These are phyloP conservation scores for Fusarium udum DNA, from an alignment of 2,329 filamentous ascomycete species.

Conservation along the genomic window DNA sequence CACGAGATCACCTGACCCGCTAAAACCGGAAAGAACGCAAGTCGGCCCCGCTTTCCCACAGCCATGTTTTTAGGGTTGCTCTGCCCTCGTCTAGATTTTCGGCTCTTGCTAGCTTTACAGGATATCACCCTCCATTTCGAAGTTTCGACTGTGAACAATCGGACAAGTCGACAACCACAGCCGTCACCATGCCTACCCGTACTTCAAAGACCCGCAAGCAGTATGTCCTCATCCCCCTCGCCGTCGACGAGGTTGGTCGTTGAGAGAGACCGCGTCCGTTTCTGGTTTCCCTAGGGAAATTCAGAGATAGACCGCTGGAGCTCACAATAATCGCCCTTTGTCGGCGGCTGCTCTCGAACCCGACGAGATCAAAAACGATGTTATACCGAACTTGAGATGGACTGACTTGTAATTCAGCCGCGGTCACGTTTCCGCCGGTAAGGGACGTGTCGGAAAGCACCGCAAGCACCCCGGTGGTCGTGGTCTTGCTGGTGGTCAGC, in stretches of 20 bases:
- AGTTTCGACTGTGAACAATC: conserved; percentile 49
- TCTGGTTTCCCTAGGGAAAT: background rate
- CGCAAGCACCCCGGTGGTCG: conserved; percentile 87
- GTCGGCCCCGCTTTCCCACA: conserved; percentile 20
- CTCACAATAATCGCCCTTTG: conserved; percentile 33
- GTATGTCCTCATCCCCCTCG: conserved; percentile 60
- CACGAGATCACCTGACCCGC: conserved; percentile 46
- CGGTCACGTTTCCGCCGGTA: conserved; percentile 97
- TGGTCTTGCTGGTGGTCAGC: conserved; percentile 97
- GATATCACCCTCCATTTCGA: conserved; percentile 51
- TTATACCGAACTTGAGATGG: conserved; percentile 29
- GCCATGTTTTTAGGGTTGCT: conserved; percentile 50
- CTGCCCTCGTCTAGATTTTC: conserved; percentile 55
- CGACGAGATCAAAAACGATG: conserved; percentile 1
- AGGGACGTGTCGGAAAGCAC: conserved; percentile 99
- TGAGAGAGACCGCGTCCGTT: conserved; percentile 27
- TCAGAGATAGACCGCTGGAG: conserved; percentile 24
- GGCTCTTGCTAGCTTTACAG: conserved; percentile 47
- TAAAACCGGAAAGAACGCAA: background rate
- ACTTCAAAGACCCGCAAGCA: conserved; percentile 81
- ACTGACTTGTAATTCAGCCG: conserved; percentile 66
- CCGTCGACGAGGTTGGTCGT: conserved; percentile 35
- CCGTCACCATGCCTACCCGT: conserved; percentile 76
- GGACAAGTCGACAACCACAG: conserved; percentile 54
- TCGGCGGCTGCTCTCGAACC: conserved; percentile 24